Evolutionary conservation across 2,329 filamentous ascomycete species (phyloP).

Genomic region (Neurospora crassa): DNA sequence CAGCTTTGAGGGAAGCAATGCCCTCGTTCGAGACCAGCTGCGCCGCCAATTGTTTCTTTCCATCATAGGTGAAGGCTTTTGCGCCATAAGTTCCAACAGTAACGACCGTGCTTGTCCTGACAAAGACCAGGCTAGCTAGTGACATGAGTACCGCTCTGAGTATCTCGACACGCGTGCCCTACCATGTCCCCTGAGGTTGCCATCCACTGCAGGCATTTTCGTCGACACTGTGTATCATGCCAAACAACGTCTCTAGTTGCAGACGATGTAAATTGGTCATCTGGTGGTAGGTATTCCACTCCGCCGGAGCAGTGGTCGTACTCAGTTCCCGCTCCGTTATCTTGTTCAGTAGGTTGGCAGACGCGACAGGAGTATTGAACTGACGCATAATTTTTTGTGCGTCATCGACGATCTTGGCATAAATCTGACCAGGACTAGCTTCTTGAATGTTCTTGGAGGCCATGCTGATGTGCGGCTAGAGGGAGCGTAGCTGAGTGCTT

Average conservation of each 20-base stretch:
- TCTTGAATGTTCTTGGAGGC: background rate
- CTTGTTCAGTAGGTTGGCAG: background rate
- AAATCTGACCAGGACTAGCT: accelerated
- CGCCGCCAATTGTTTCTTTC: background rate
- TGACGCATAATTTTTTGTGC: background rate
- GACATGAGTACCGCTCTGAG: background rate
- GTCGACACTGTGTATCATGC: background rate
- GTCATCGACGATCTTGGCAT: accelerated
- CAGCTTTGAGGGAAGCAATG: background rate
- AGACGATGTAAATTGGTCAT: background rate
- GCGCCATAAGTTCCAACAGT: background rate
- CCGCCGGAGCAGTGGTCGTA: background rate
- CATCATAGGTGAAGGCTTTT: accelerated
- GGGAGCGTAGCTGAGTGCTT: background rate
- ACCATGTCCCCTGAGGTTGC: background rate
- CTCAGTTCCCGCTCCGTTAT: accelerated
- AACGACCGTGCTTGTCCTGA: background rate
- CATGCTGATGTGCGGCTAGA: background rate
- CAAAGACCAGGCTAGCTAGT: background rate
- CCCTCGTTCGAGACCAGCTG: background rate
- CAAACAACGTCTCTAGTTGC: background rate
- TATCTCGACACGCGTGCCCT: background rate
- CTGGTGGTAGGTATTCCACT: background rate
- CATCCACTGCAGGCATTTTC: background rate
- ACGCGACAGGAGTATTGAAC: background rate